Base-by-base conservation (phyloP, 805 yeast species). In the Lachancea sp. region DNA sequence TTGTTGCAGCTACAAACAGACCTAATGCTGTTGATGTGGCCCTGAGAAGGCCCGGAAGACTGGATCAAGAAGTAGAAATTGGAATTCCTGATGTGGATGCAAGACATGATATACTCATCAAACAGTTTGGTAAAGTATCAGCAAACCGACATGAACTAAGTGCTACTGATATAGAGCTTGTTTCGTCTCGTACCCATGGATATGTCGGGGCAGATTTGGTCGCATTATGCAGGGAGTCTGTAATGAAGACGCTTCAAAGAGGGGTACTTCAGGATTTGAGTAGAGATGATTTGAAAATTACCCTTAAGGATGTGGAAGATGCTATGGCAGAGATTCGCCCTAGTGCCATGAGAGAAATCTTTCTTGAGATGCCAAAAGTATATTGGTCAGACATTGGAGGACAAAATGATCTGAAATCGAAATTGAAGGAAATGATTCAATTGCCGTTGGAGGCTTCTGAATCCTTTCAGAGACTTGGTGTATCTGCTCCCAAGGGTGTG, bases 381-480 rank as follows among this genome's bases (percentile, higher is more conserved):
- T 72, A 75, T 45, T 92, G 98, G 97, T 65, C 75, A 15, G 98
- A 92, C 64, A 89, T 92, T 53, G 97, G 97, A 11, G 99, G 99
- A 2, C 97, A 92, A 61, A 80, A 81, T 18, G 79, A 75, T 15
- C 70, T 90, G 43, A 92, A 92, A 58, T 71, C 74, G 43, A 84
- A 88, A 55, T 72, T 92, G 51, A 75, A 74, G 29, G 98, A 92
- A 56, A 90, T 90, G 67, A 90, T 92, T 19, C 95, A 88, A 56
- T 68, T 94, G 53, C 99, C 99, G 0, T 65, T 92, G 21, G 82
- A 81, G 42, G 90, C 92, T 2, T 72, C 84, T 0, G 88, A 78
- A 1, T 72, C 95, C 0, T 92, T 92, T 59, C 68, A 69, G 15
- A 68, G 74, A 30, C 68, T 92, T 11, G 97, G 97, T 0, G 80